Percentiles rank a stretch among this genome's conserved stretches.
phyloP scores from a whole-genome alignment of 2,329 filamentous ascomycete species.

The Akanthomyces lecanii region DNA sequence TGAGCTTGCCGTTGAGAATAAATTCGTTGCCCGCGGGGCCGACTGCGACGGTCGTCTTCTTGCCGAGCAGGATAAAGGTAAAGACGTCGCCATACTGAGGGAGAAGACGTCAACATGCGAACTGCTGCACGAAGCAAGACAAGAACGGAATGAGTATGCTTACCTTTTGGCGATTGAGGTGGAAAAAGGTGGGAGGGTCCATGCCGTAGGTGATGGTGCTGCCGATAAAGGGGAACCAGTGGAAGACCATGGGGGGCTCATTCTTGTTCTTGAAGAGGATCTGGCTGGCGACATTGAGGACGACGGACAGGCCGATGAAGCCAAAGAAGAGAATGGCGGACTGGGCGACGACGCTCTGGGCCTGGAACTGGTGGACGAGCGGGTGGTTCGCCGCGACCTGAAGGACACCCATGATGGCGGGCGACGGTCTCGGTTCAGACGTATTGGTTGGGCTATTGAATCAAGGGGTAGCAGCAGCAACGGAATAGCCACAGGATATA shows the following conservation, averaged over 20 bases:
- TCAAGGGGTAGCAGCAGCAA: background rate
- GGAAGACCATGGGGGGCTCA: slow-evolving; percentile 76
- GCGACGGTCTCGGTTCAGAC: background rate
- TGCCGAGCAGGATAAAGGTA: slow-evolving; percentile 83
- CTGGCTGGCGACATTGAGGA: slow-evolving; percentile 77
- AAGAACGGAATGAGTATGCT: slow-evolving; percentile 21
- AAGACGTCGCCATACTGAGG: slow-evolving; percentile 74
- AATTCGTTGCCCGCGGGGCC: slow-evolving; percentile 84
- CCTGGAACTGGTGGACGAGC: slow-evolving; percentile 45
- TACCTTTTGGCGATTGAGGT: slow-evolving; percentile 70
- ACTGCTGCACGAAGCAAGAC: background rate
- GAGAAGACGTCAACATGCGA: slow-evolving; percentile 40
- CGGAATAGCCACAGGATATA: background rate
- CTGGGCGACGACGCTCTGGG: slow-evolving; percentile 46
- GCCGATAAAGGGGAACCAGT: slow-evolving; percentile 78
- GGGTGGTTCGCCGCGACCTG: slow-evolving; percentile 47
- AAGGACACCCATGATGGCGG: slow-evolving; percentile 50
- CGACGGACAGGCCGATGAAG: slow-evolving; percentile 53
- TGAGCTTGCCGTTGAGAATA: slow-evolving; percentile 84
- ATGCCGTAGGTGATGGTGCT: slow-evolving; percentile 94
- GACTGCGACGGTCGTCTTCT: slow-evolving; percentile 82
- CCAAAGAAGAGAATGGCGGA: slow-evolving; percentile 40
- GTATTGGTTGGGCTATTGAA: background rate
- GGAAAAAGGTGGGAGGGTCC: slow-evolving; percentile 86
- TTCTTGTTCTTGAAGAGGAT: slow-evolving; percentile 76